Percentiles rank a stretch among this genome's conserved stretches.
Evolutionary conservation across 768 basidiomycete species (phyloP).

Genomic region (Lactifluus pinguis): DNA sequence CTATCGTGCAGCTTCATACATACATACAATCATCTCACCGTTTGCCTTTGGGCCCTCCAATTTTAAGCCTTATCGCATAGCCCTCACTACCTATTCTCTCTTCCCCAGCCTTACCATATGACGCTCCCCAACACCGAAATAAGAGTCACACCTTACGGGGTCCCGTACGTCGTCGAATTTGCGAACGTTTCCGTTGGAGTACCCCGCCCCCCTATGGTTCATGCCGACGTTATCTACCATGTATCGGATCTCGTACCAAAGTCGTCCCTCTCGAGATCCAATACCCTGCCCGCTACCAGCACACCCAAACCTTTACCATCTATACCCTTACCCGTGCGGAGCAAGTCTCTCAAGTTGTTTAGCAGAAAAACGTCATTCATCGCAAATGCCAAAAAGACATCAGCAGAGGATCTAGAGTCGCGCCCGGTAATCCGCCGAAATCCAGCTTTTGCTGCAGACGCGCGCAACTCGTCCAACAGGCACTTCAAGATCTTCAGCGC

Average conservation of each 20-base stretch:
- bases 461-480: constrained; percentile 13
- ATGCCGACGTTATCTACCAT: not conserved
- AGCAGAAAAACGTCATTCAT: not conserved
- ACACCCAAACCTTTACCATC: constrained; percentile 16
- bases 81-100: not conserved
- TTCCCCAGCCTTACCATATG: constrained; percentile 12
- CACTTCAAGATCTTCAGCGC: constrained; percentile 15
- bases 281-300: constrained; percentile 11
- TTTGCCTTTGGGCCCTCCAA: constrained; percentile 5
- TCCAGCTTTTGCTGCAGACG: constrained; percentile 8
- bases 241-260: not conserved
- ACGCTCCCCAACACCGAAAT: constrained; percentile 21
- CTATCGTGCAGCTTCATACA: constrained; percentile 1
- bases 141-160: constrained; percentile 27
- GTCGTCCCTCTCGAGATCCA: constrained; percentile 10
- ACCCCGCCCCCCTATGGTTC: constrained; percentile 8
- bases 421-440: constrained; percentile 11
- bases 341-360: constrained; percentile 18
- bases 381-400: not conserved
- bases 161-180: constrained; percentile 31
- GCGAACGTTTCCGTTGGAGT: constrained; percentile 28
- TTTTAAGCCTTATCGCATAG: constrained; percentile 9
- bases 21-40: not conserved
- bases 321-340: constrained; percentile 11
- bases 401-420: not conserved